Evolutionary conservation across 192 early-diverging fungal species (phyloP), one percentile per base, ranked within the genome.

Genomic region (Mortierella antarctica): DNA sequence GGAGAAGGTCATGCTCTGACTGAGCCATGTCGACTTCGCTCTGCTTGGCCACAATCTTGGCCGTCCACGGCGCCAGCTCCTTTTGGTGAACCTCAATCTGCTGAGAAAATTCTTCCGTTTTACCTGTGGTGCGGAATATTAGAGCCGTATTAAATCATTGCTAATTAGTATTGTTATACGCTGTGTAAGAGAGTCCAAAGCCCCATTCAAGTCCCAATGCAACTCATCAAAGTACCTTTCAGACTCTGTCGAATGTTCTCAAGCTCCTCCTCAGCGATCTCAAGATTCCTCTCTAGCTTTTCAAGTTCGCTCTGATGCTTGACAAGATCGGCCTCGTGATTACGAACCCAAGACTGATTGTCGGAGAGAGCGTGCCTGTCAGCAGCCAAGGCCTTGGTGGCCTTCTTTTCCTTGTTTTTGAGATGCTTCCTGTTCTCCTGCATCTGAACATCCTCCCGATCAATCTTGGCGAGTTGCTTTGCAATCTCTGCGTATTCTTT

Each of bases 401-500:
- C 40, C 76, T 97, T 97, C 68, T 97, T 96, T 63, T 88, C 85
- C 71, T 97, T 96, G 55, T 77, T 85, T 39, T 81, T 87, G 66
- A 94, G 72, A 84, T 96, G 92, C 70, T 97, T 95, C 78, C 91
- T 91, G 67, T 90, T 95, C 78, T 96, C 96, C 65, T 92, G 91
- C 57, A 95, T 77, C 74, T 96, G 92, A 21, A 98, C 92, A 72
- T 96, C 92, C 45, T 92, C 87, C 56, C 89, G 89, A 83, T 96
- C 95, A 54, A 90, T 90, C 70, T 83, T 88, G 13, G 90, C 84
- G 15, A 94, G 84, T 63, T 94, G 86, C 55, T 85, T 84, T 11
- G 74, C 45, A 41, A 89, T 86, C 46, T 88, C 87, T 47, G 86
- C 83, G 5, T 89, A 85, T 65, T 91, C 86, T 69, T 83, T 86